phyloP scores from a whole-genome alignment of 768 basidiomycete species.

The Melanogaster broomeanus region DNA sequence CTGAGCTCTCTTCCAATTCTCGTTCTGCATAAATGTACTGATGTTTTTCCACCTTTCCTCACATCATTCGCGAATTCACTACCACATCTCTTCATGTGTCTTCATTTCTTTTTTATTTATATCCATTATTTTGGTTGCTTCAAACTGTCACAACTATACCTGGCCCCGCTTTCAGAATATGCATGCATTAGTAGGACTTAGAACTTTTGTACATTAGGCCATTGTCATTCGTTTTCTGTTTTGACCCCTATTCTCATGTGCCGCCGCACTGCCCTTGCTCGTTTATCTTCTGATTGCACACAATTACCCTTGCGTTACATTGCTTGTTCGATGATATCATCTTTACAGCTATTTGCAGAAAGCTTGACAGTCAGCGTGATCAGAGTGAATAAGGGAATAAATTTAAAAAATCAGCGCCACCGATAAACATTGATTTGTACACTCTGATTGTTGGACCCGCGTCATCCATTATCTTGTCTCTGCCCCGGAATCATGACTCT shows the following conservation, averaged over 20 bases:
- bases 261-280: conserved; percentile 5
- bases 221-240: conserved; percentile 1
- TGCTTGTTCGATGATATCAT: conserved; percentile 5
- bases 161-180: conserved; percentile 1
- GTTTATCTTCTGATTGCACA: conserved; percentile 22
- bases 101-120: conserved; percentile 1
- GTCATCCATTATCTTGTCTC: too few relatives aligned
- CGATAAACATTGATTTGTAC: too few relatives aligned
- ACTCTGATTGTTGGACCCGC: too few relatives aligned
- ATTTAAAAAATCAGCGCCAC: too few relatives aligned
- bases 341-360: too few relatives aligned
- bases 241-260: conserved; percentile 12
- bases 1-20: conserved; percentile 6
- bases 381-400: too few relatives aligned
- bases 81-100: not conserved
- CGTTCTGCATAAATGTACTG: conserved; percentile 9
- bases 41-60: conserved; percentile 8
- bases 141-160: conserved; percentile 9
- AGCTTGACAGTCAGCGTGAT: too few relatives aligned
- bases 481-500: too few relatives aligned
- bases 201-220: conserved; percentile 18
- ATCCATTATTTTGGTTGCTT: not conserved
- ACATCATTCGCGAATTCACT: not conserved
- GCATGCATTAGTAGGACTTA: conserved; percentile 26
- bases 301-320: conserved; percentile 5